phyloP scores from a whole-genome alignment of 176 grass and related monocot genomes.

The Zizania latifolia region DNA sequence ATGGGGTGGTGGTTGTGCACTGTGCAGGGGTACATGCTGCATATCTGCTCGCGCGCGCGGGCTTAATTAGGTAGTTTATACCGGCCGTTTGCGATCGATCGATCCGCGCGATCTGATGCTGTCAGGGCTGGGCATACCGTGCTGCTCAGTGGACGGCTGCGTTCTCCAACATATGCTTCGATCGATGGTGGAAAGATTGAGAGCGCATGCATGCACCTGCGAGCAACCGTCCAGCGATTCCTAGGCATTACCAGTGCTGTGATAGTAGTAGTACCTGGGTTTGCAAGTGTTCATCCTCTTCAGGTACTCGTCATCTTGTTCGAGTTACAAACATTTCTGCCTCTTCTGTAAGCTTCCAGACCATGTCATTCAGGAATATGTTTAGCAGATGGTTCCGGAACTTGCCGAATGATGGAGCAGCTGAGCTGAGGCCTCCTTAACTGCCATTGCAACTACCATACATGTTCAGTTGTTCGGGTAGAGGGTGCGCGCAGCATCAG shows the following conservation, averaged over 20 bases:
- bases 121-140: background rate
- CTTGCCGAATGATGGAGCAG: background rate
- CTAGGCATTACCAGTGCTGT: background rate
- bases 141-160: background rate
- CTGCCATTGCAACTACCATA: background rate
- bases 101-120: conserved; percentile 3
- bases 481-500: background rate
- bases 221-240: background rate
- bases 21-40: too few species aligned
- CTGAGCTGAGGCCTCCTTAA: background rate
- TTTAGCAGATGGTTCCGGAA: background rate
- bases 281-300: too few species aligned
- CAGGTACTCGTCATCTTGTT: background rate
- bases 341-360: too few species aligned
- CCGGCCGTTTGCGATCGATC: conserved; percentile 21
- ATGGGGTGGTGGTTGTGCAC: conserved; percentile 14
- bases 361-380: background rate
- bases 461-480: conserved; percentile 15
- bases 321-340: background rate
- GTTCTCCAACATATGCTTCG: background rate
- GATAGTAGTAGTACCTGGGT: background rate
- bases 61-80: too few species aligned
- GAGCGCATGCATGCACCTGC: background rate
- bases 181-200: background rate
- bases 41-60: too few species aligned